Evolutionary conservation across 2,329 filamentous ascomycete genomes (phyloP).

Genomic region (Penicillium olsonii): DNA sequence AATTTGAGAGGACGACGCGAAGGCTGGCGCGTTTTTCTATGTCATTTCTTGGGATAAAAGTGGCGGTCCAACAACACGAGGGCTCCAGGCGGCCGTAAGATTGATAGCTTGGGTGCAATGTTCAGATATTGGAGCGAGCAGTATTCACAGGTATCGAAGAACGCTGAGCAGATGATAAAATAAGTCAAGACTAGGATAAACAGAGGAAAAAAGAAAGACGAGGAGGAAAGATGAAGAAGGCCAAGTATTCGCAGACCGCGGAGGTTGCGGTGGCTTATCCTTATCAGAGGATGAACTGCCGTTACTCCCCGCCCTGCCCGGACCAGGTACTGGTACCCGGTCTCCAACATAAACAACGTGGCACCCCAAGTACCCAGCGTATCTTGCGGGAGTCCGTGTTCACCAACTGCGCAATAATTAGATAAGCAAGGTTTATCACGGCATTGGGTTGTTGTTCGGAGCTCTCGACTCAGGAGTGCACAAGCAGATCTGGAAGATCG

Average conservation of each 20-base stretch:
- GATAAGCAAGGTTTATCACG: conserved; percentile 1
- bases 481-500: conserved; percentile 6
- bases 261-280: conserved; percentile 18
- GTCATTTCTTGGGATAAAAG: not conserved
- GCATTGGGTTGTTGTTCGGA: conserved; percentile 7
- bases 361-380: not conserved
- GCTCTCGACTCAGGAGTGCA: conserved; percentile 10
- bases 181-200: not conserved
- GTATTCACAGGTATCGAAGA: not conserved
- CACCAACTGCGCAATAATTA: not conserved
- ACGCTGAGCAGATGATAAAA: not conserved
- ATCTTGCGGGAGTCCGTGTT: not conserved
- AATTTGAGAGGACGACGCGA: not conserved
- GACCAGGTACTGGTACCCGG: not conserved
- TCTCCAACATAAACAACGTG: not conserved
- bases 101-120: not conserved
- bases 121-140: not conserved
- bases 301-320: not conserved
- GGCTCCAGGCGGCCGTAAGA: conserved; percentile 3
- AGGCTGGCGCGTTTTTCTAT: not conserved
- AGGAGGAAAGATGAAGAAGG: not conserved
- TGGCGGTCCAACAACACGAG: not conserved
- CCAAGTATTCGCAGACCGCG: conserved; percentile 17
- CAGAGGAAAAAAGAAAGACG: not conserved
- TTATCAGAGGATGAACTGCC: conserved; percentile 21